Evolutionary conservation across 1,284 basidiomycete species (phyloP), one percentile per base, ranked within the genome.

Genomic region (Meripilus lineatus): DNA sequence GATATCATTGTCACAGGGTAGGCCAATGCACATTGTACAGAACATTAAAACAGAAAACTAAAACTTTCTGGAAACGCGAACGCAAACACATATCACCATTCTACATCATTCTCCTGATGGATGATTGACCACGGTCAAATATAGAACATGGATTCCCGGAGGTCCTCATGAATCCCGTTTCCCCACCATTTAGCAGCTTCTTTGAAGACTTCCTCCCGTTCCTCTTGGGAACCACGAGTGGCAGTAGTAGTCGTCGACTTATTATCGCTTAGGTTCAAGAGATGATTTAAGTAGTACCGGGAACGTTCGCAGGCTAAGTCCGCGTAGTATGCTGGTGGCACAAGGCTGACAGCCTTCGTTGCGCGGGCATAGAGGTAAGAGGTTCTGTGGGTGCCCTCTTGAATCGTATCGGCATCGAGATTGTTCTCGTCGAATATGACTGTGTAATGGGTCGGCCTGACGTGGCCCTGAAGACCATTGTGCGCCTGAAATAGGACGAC

Each of bases 221-320:
- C 71, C 28, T 71, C 70, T 4, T 81, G 74, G 36, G 50, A 33
- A 36, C 48, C 53, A 13, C 51, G 38, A 11, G 48, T 51, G 38
- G 48, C 53, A 40, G 47, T 39, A 0, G 58, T 46, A 1, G 51
- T 49, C 57, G 24, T 53, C 26, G 58, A 47, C 49, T 77, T 75
- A 33, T 44, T 45, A 3, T 78, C 74, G 3, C 60, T 64, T 17
- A 68, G 65, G 46, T 62, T 64, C 54, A 88, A 61, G 45, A 85
- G 79, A 1, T 80, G 75, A 48, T 84, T 83, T 33, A 89, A 52
- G 55, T 86, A 89, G 56, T 69, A 81, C 26, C 85, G 64, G 0
- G 80, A 85, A 8, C 84, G 68, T 61, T 88, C 84, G 58, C 84
- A 88, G 1, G 84, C 85, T 38, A 89, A 64, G 61, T 88, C 84